phyloP scores from a whole-genome alignment of 345 rosid species.

The Gossypium turneri region DNA sequence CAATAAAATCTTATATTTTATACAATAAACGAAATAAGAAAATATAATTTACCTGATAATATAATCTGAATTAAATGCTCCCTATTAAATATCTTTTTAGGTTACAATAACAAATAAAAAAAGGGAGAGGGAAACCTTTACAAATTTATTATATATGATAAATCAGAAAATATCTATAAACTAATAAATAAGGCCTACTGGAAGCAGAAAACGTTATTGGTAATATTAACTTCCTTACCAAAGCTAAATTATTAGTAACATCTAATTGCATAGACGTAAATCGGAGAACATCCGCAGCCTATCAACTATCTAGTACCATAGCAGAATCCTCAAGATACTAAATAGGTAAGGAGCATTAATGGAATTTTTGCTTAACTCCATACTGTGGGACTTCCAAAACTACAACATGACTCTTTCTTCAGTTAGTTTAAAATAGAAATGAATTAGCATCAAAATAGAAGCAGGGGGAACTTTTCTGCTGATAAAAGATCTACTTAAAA shows the following conservation, averaged over 20 bases:
- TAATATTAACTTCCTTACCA: too few relatives aligned
- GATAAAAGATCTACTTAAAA: background rate
- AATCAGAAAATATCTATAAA: too few relatives aligned
- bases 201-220: background rate
- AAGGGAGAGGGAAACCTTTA: too few relatives aligned
- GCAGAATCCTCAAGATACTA: background rate
- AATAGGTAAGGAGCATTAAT: background rate
- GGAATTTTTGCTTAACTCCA: background rate
- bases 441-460: background rate
- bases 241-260: too few relatives aligned
- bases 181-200: background rate
- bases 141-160: too few relatives aligned
- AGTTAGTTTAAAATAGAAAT: background rate
- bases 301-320: background rate
- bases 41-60: too few relatives aligned
- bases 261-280: background rate
- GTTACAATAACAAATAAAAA: too few relatives aligned
- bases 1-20: too few relatives aligned
- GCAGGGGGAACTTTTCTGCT: background rate
- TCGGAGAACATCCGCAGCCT: background rate
- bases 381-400: background rate
- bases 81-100: too few relatives aligned
- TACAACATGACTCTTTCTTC: background rate
- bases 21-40: too few relatives aligned
- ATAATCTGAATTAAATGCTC: too few relatives aligned